Evolutionary conservation across 495 filamentous ascomycete species (phyloP), one percentile per base, ranked within the genome.

Genomic region (Terfezia claveryi): DNA sequence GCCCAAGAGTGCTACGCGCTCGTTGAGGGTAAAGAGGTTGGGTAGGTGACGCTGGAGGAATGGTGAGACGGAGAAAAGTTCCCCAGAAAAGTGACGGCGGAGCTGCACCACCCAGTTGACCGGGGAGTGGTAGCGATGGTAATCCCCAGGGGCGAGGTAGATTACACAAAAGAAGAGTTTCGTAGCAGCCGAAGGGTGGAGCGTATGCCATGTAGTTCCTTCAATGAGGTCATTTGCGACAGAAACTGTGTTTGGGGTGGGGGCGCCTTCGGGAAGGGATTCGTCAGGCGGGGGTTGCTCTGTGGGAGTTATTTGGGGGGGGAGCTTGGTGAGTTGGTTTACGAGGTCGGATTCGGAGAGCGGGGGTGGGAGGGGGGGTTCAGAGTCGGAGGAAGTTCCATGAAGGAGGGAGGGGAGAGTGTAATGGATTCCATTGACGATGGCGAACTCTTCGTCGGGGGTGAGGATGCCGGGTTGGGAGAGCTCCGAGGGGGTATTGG

Each of bases 131-230:
- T 96, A 99, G 52, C 88, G 84, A 70, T 99, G 91, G 71, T 99
- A 99, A 69, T 99, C 91, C 27, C 91, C 91, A 0, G 91, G 91
- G 0, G 91, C 91, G n/a, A 99, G 78, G 70, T 99, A 99, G 62
- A 99, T 79, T 55, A 99, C 91, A 50, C 81, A 79, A 66, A 95
- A 99, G 73, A 46, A 20, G 14, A 46, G 12, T 46, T 46, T 14
- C 41, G 12, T 46, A 14, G 12, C 1, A 14, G 41, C 41, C 17
- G 41, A 14, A 2, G 41, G 41, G 8, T 46, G 12, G 41, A 55
- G 64, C 55, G 57, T 63, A 17, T 50, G 50, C 20, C 55, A 55
- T 52, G 38, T 17, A 4, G 20, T 38, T 14, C 75, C 79, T 1
- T 77, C 76, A 10, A 84, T 87, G 50, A 98, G 73, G 57, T 94